Evolutionary conservation across 1,139 yeast species (phyloP), one percentile per base, ranked within the genome.

Genomic region (Suhomyces yuchorum): DNA sequence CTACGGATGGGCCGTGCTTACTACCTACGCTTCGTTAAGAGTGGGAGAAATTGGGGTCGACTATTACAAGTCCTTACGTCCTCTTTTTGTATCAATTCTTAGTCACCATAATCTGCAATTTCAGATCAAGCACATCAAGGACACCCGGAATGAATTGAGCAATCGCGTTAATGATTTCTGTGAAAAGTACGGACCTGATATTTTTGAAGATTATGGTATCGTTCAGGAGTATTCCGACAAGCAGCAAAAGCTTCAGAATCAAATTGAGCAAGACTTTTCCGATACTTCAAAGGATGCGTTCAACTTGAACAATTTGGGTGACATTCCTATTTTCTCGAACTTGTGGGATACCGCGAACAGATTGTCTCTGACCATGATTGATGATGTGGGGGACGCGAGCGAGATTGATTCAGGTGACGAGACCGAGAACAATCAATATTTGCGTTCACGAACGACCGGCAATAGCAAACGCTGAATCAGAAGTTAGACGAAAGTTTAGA

Each of bases 101-200:
- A 67, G 82, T 63, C 64, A 76, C 69, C 61, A 77, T 76, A 58
- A 59, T 15, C 71, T 70, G 45, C 50, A 61, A 34, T 54, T 63
- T 24, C 58, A 75, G 52, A 66, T 90, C 38, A 73, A 75, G 34
- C 71, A 79, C 43, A 72, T 90, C 56, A 82, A 86, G 56, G 59
- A 68, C 23, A 74, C 77, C 18, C 72, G 97, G 46, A 67, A 71
- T 36, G 73, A 70, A 42, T 71, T 90, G 47, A 78, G 86, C 2
- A 67, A 64, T 37, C 78, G 81, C 52, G 87, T 90, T 39, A 81
- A 89, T 12, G 82, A 80, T 32, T 73, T 84, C 22, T 87, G 91
- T 53, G 84, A 87, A 59, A 78, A 77, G 43, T 77, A 84, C 49
- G 96, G 96, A 0, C 96, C 96, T 0, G 78, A 80, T 56, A 66